These are phyloP conservation scores for Amphichorda felina DNA, from an alignment of 2,329 filamentous ascomycete genomes.

Conservation along the genomic window DNA sequence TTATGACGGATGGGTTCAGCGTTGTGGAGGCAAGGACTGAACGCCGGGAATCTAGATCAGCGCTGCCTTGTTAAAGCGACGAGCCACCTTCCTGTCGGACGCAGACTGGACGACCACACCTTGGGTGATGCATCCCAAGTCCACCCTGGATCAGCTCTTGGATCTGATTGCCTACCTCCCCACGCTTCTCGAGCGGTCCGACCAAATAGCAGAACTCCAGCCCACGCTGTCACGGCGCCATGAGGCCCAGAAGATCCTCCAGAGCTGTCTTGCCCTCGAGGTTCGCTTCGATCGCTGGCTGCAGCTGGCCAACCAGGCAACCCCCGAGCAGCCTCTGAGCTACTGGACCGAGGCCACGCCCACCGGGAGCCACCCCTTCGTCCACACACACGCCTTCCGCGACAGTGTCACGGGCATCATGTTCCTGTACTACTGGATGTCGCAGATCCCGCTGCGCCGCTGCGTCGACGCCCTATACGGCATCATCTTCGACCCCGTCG, in stretches of 20 bases:
- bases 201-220: conserved; percentile 25
- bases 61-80: conserved; percentile 35
- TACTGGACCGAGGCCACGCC: conserved; percentile 27
- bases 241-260: conserved; percentile 34
- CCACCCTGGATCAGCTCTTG: conserved; percentile 36
- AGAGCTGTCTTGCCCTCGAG: conserved; percentile 34
- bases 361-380: conserved; percentile 27
- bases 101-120: conserved; percentile 39
- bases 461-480: conserved; percentile 33
- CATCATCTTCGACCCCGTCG: conserved; percentile 28
- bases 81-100: conserved; percentile 35
- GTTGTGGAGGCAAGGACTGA: background rate
- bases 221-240: conserved; percentile 28
- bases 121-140: conserved; percentile 39
- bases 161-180: conserved; percentile 37
- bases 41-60: conserved; percentile 30
- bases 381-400: conserved; percentile 30
- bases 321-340: conserved; percentile 14
- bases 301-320: conserved; percentile 10
- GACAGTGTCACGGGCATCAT: conserved; percentile 30
- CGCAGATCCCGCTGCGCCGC: conserved; percentile 34
- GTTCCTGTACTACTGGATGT: conserved; percentile 42
- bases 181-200: conserved; percentile 30
- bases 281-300: conserved; percentile 36
- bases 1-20: conserved; percentile 6